These are phyloP conservation scores for Mycosarcoma mackinlayi DNA, from an alignment of 1,284 basidiomycete species.

Conservation along the genomic window DNA sequence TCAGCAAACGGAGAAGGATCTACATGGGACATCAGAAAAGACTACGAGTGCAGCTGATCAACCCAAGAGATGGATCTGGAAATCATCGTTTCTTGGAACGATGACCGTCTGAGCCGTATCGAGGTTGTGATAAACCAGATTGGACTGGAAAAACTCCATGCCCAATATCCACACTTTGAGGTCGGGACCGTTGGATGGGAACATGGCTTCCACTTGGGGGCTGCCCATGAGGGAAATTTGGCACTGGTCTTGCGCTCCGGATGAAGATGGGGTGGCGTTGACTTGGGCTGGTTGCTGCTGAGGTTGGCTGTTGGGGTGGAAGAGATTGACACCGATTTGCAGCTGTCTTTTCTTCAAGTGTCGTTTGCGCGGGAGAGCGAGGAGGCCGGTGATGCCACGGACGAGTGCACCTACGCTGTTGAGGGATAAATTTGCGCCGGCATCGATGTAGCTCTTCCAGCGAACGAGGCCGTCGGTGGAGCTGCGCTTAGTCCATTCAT, in stretches of 20 bases:
- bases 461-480: not conserved
- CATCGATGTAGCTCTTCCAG: slow-evolving; percentile 19
- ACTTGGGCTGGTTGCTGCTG: no score
- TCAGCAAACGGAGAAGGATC: no score
- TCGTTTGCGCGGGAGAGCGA: not conserved
- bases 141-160: slow-evolving; percentile 36
- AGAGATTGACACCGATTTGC: not conserved
- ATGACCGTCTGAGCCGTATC: slow-evolving; percentile 21
- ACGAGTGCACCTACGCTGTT: not conserved
- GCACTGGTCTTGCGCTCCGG: slow-evolving; percentile 15
- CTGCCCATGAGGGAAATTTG: slow-evolving; percentile 20
- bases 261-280: no score
- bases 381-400: not conserved
- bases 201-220: slow-evolving; percentile 32
- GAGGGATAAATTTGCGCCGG: no score
- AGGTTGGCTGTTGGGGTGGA: no score
- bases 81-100: slow-evolving; percentile 15
- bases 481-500: not conserved
- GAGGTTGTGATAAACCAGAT: slow-evolving; percentile 37
- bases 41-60: no score
- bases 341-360: not conserved
- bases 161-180: slow-evolving; percentile 39
- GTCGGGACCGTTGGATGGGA: slow-evolving; percentile 17
- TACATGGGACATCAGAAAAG: no score
- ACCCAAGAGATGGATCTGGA: not conserved